Base-by-base conservation (phyloP, 1,284 basidiomycete genomes). In the Taiwanofungus camphoratus region DNA sequence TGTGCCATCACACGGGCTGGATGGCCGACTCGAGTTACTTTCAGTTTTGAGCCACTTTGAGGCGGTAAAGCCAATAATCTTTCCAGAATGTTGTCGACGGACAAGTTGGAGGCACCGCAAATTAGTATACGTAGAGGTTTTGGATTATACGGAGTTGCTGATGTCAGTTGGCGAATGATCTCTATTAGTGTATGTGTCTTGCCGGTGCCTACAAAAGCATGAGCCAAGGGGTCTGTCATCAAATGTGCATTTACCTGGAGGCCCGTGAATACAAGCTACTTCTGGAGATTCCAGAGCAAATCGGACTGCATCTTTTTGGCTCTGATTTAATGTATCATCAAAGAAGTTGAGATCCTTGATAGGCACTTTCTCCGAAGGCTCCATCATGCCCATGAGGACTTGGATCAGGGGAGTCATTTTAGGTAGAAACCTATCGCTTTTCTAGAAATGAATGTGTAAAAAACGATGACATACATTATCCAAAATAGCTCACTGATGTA, bases 251-350 rank as follows among this genome's bases (percentile, higher is more conserved):
- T 46, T 61, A 88, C 91, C 94, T 46, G 95, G 94, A 4, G 95
- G 95, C 0, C 95, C 94, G 58, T 97, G 94, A n/a, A 99, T 93
- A 52, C 93, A 90, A 0, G 89, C 88, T 0, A 97, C 74, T 57
- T 93, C 85, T 1, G 78, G 70, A 0, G 83, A 76, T 46, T 75
- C 73, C 2, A 94, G 61, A 3, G 82, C 82, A 53, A 92, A 89
- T 39, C 64, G 71, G 31, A 94, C 79, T 0, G 93, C 92, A 15
- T 77, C 71, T 58, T 84, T 82, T 60, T 99, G 95, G 47, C 88
- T 90, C 0, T 73, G 64, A 59, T 99, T 98, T 33, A 98, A 69
- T 0, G 69, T 74, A 0, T 72, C 60, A 52, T 96, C 87, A 53
- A 90, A 87, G 63, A 87, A 93, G 2, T 68, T 56, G n/a, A 91